phyloP scores from a whole-genome alignment of 768 basidiomycete species.

The Mycena kentingensis region DNA sequence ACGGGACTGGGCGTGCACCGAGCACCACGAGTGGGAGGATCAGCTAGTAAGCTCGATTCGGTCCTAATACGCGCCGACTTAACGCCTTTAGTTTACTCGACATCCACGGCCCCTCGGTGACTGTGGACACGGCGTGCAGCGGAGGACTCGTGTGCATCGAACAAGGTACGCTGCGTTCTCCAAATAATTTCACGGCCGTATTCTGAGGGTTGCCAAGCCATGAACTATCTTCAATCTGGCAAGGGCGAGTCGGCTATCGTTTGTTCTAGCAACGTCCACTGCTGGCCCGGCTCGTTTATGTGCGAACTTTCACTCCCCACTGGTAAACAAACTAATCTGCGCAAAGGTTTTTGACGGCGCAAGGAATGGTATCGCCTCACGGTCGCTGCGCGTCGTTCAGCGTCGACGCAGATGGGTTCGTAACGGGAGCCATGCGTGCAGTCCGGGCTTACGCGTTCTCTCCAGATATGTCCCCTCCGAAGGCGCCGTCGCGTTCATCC shows the following conservation, averaged over 20 bases:
- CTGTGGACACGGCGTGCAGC: constrained; percentile 21
- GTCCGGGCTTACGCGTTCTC: neutral
- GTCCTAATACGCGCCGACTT: neutral
- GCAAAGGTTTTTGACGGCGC: constrained; percentile 16
- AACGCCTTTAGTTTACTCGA: constrained; percentile 21
- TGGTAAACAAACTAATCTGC: neutral
- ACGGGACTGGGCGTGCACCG: constrained; percentile 18
- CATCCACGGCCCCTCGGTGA: constrained; percentile 19
- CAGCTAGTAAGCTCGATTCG: constrained; percentile 16
- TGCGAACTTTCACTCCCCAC: neutral
- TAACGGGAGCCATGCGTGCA: neutral
- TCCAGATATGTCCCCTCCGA: constrained; percentile 20
- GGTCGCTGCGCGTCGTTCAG: constrained; percentile 20
- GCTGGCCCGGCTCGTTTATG: constrained; percentile 23
- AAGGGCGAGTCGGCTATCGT: constrained; percentile 14
- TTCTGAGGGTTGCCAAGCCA: constrained; percentile 1
- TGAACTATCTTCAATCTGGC: constrained; percentile 12
- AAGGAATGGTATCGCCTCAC: constrained; percentile 18
- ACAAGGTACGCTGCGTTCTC: constrained; percentile 6
- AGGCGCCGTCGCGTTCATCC: constrained; percentile 16
- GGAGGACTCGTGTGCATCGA: constrained; percentile 23
- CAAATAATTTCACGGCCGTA: neutral
- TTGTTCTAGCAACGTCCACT: constrained; percentile 21
- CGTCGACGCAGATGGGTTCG: constrained; percentile 17
- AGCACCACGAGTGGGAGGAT: constrained; percentile 18